Conservation (phyloP, 305 asterid genomes). For the Solanum chacoense region DNA sequence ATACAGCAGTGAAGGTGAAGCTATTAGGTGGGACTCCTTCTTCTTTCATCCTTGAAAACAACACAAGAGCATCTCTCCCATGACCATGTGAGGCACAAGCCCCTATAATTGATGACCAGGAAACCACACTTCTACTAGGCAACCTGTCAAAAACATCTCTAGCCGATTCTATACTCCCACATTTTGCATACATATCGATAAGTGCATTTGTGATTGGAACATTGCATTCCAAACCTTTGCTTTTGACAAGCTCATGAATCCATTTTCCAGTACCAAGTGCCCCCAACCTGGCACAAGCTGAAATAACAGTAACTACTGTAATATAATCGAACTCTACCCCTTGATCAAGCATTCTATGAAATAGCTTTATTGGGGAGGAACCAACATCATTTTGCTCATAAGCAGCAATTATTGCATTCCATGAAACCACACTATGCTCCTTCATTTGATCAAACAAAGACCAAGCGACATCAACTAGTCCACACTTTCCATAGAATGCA, state of each 20-base stretch:
- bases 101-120: conserved; percentile 33
- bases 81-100: conserved; percentile 23
- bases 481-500: conserved; percentile 26
- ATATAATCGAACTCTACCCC: conserved; percentile 42
- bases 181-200: conserved; percentile 28
- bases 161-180: conserved; percentile 25
- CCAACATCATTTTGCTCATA: conserved; percentile 59
- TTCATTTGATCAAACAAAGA: conserved; percentile 26
- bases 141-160: conserved; percentile 15
- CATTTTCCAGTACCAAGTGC: conserved; percentile 41
- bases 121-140: conserved; percentile 13
- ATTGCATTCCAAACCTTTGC: conserved; percentile 17
- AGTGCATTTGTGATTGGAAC: conserved; percentile 13
- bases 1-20: conserved; percentile 44
- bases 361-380: conserved; percentile 30
- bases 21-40: conserved; percentile 17
- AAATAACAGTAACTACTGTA: conserved; percentile 57
- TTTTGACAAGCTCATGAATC: conserved; percentile 28
- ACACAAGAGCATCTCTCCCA: conserved; percentile 22
- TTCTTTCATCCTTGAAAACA: conserved; percentile 21
- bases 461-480: conserved; percentile 35
- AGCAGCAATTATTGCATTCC: conserved; percentile 63
- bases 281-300: conserved; percentile 53
- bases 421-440: conserved; percentile 35
- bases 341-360: conserved; percentile 21